Conservation (phyloP, 495 filamentous ascomycete species). For the Cryomyces antarcticus region DNA sequence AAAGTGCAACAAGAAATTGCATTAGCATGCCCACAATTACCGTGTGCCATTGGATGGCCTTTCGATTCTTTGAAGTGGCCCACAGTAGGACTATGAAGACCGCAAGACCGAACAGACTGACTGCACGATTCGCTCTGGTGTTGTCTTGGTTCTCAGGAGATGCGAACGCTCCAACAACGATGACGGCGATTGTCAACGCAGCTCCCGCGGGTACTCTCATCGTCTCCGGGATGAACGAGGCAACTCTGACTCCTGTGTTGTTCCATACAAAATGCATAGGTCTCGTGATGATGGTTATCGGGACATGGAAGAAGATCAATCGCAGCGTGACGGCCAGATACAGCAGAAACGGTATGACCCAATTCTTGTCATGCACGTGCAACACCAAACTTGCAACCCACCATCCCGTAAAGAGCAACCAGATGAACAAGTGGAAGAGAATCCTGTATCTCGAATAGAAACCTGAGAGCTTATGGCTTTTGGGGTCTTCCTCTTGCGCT, state of each 20-base stretch:
- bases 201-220: slow-evolving; percentile 38
- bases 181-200: slow-evolving; percentile 38
- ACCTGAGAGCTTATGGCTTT: slow-evolving; percentile 11
- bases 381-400: slow-evolving; percentile 67
- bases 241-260: slow-evolving; percentile 32
- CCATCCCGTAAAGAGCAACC: slow-evolving; percentile 51
- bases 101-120: slow-evolving; percentile 60
- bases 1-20: slow-evolving; percentile 74
- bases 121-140: slow-evolving; percentile 53
- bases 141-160: slow-evolving; percentile 52
- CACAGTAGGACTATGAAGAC: slow-evolving; percentile 51
- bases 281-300: slow-evolving; percentile 38
- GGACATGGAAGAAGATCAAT: slow-evolving; percentile 51
- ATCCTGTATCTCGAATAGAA: slow-evolving; percentile 24
- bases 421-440: slow-evolving; percentile 28
- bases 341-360: slow-evolving; percentile 69
- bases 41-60: slow-evolving; percentile 60
- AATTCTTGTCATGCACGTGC: slow-evolving; percentile 52
- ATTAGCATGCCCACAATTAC: slow-evolving; percentile 75
- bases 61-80: slow-evolving; percentile 48
- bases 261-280: slow-evolving; percentile 49
- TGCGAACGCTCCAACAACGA: slow-evolving; percentile 56
- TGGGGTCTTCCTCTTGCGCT: slow-evolving; percentile 13
- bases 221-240: slow-evolving; percentile 37
- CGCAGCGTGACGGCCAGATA: slow-evolving; percentile 58